These are phyloP conservation scores for Tolypocladium tropicale DNA, from an alignment of 2,329 filamentous ascomycete species.

Conservation along the genomic window DNA sequence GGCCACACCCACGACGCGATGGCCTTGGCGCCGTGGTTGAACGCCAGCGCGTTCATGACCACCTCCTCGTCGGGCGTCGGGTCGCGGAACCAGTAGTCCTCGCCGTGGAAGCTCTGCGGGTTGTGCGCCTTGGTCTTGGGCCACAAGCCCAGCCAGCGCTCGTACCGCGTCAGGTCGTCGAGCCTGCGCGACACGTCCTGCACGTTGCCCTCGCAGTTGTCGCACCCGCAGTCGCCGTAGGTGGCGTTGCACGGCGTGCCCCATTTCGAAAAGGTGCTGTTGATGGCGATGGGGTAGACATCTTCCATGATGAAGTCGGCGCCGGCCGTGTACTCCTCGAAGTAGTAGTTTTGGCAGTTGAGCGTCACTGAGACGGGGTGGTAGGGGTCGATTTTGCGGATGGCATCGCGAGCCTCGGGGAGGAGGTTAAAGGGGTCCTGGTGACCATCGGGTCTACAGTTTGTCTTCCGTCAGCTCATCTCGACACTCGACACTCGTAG, in stretches of 20 bases:
- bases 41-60: conserved; percentile 32
- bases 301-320: conserved; percentile 52
- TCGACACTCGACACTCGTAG: background rate
- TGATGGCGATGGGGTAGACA: conserved; percentile 48
- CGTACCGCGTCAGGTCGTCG: conserved; percentile 26
- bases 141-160: conserved; percentile 30
- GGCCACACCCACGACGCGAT: conserved; percentile 37
- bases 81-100: conserved; percentile 36
- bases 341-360: conserved; percentile 54
- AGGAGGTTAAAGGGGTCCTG: conserved; percentile 42
- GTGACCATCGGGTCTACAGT: conserved; percentile 40
- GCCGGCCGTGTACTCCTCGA: conserved; percentile 39
- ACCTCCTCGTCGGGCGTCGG: conserved; percentile 31
- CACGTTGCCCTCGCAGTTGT: conserved; percentile 44
- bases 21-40: conserved; percentile 34
- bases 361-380: conserved; percentile 49
- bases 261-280: conserved; percentile 44
- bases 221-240: conserved; percentile 53
- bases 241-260: conserved; percentile 46
- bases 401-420: conserved; percentile 27
- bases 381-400: conserved; percentile 45
- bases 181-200: conserved; percentile 37
- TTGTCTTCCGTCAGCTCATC: background rate
- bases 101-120: conserved; percentile 36
- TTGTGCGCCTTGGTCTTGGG: conserved; percentile 32